Base-by-base conservation (phyloP, 768 basidiomycete species). In the Amanita exitialis region DNA sequence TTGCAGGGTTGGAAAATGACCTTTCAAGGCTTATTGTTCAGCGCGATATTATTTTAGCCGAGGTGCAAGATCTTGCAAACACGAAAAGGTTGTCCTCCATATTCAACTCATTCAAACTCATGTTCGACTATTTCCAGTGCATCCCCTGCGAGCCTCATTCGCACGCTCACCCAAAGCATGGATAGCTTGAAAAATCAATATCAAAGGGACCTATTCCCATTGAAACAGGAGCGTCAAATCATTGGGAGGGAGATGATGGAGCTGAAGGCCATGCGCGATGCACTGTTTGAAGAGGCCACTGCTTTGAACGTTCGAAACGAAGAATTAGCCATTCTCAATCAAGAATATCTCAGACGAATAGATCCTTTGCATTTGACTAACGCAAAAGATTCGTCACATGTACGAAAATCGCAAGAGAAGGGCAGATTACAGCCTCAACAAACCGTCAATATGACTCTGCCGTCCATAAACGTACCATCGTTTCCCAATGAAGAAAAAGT, bases 261-360 rank as follows among this genome's bases (percentile, higher is more conserved):
- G 59, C 82, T 99, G 44, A 83, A 82, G 61, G 85, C 87, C 13
- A 81, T 87, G 1, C 80, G 90, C 28, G 92, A 96, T 56, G 77
- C 84, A 37, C 86, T 88, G 66, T 69, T 94, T 36, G 94, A 95
- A 60, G 96, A 99, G 69, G 89, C 92, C 0, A 86, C 91, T 0
- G 83, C 84, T 18, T 76, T 99, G 45, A 91, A 90, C 62, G 83
- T 83, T 5, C 82, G 92, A 44, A 98, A 98, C 67, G 92, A 94
- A 59, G 90, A 94, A 63, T 75, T 99, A 5, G 86, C 88, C 1
- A 87, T 92, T 63, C 78, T 97, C 39, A 88, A 87, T 56, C 77
- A 84, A 4, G 86, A 90, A 28, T 89, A 94, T 55, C 69, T 80
- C 8, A 82, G 89, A 32, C 84, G 89, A 53, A 77, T 89, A 60